phyloP scores from a whole-genome alignment of 2,329 filamentous ascomycete genomes.

The Fusarium sp. region DNA sequence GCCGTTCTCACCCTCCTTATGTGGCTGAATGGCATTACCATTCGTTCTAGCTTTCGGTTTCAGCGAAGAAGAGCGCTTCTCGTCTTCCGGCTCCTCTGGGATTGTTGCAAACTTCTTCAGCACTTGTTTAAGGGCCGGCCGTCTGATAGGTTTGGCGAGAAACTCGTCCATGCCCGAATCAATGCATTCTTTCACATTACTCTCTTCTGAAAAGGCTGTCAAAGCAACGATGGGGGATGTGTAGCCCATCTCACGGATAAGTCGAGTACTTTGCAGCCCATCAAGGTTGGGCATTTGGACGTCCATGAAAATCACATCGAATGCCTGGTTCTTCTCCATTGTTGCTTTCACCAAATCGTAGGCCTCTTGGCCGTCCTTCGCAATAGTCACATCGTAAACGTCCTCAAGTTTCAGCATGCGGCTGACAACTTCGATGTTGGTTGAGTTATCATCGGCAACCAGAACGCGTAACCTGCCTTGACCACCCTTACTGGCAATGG shows the following conservation, averaged over 20 bases:
- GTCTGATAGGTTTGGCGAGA: constrained; percentile 77
- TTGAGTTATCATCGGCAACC: constrained; percentile 78
- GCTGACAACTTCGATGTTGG: constrained; percentile 68
- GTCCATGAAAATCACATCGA: constrained; percentile 96
- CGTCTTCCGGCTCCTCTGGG: constrained; percentile 66
- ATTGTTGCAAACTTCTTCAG: constrained; percentile 87
- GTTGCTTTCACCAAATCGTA: constrained; percentile 85
- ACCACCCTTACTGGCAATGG: constrained; percentile 68
- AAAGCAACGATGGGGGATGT: constrained; percentile 88
- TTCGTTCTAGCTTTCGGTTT: constrained; percentile 32
- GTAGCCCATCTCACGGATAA: constrained; percentile 89
- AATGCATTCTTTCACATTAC: constrained; percentile 86
- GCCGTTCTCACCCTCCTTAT: constrained; percentile 21
- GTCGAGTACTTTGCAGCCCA: constrained; percentile 83
- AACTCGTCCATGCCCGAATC: constrained; percentile 95
- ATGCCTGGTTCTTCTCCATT: constrained; percentile 77
- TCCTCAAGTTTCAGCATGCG: constrained; percentile 79
- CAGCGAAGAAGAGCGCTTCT: constrained; percentile 30
- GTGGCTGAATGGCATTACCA: constrained; percentile 21
- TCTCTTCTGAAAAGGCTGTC: constrained; percentile 90
- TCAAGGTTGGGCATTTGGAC: constrained; percentile 96
- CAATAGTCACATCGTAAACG: constrained; percentile 88
- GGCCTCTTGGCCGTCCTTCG: constrained; percentile 86
- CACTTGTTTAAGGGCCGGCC: constrained; percentile 87
- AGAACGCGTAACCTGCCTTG: constrained; percentile 78